Conservation (phyloP, 306 rosid genomes). For the Glycine latifolia region DNA sequence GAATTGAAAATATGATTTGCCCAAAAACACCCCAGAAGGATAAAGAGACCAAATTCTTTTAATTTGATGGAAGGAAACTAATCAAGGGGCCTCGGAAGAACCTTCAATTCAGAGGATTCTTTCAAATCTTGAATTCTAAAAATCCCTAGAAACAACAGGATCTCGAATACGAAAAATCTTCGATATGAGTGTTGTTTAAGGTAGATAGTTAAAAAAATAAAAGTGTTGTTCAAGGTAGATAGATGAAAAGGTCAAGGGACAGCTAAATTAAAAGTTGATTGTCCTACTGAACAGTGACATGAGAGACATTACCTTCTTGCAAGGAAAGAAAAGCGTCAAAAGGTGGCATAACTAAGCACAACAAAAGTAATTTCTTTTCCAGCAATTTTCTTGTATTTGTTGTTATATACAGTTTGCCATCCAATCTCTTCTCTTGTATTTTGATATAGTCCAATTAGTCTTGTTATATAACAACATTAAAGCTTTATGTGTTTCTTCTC, state of each 20-base stretch:
- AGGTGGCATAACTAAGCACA: not conserved
- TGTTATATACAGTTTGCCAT: conserved; percentile 8
- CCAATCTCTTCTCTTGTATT: conserved; percentile 3
- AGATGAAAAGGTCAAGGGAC: not conserved
- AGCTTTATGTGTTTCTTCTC: not conserved
- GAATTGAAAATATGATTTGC: conserved; percentile 18
- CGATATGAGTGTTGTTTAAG: too few relatives aligned
- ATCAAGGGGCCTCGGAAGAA: not conserved
- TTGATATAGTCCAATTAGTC: not conserved
- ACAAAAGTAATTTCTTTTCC: not conserved
- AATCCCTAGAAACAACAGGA: not conserved
- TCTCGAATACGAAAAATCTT: not conserved
- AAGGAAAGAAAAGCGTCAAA: not conserved
- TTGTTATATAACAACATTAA: not conserved
- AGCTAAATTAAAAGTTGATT: not conserved
- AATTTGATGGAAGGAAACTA: not conserved
- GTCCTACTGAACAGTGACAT: not conserved
- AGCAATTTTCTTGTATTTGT: not conserved
- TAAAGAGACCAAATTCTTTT: not conserved
- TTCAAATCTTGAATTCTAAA: not conserved
- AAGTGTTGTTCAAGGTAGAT: not conserved
- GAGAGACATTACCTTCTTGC: not conserved
- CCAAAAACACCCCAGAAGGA: not conserved
- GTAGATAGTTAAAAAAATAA: not conserved
- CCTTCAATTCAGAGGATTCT: not conserved